Evolutionary conservation across 1,284 basidiomycete genomes (phyloP).

Genomic region (Trichosporon ovoides): DNA sequence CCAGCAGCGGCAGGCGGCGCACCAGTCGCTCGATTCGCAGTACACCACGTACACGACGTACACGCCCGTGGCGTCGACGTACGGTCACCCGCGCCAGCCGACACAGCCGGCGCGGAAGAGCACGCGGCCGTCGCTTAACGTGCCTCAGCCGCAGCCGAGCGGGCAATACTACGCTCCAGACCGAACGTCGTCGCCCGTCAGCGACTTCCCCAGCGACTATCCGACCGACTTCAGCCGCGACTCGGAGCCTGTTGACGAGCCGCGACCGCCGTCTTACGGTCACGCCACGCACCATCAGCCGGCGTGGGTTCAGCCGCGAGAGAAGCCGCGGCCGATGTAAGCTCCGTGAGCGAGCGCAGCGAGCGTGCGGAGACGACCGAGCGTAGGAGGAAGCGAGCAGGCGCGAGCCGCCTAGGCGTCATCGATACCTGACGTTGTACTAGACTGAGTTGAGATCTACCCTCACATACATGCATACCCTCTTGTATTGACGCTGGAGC

Average conservation of each 20-base stretch:
- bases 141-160: constrained; percentile 19
- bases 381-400: too few species aligned
- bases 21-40: constrained; percentile 6
- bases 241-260: too few species aligned
- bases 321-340: too few species aligned
- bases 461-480: too few species aligned
- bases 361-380: too few species aligned
- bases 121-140: constrained; percentile 2
- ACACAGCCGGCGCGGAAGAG: neutral
- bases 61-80: neutral
- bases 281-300: too few species aligned
- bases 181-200: constrained; percentile 7
- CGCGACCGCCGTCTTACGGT: neutral
- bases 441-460: too few species aligned
- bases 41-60: neutral
- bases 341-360: too few species aligned
- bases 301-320: too few species aligned
- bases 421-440: too few species aligned
- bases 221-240: neutral
- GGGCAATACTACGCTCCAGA: neutral
- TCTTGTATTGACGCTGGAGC: too few species aligned
- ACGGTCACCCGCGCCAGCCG: constrained; percentile 4
- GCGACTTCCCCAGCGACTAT: constrained; percentile 1
- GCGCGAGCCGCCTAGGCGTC: too few species aligned
- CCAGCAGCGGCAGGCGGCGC: neutral